A percentile compares a stretch with the other conserved stretches of the same genome.
phyloP scores from a whole-genome alignment of 225 moss, liverwort and hornwort genomes.

The Neckera pumila region DNA sequence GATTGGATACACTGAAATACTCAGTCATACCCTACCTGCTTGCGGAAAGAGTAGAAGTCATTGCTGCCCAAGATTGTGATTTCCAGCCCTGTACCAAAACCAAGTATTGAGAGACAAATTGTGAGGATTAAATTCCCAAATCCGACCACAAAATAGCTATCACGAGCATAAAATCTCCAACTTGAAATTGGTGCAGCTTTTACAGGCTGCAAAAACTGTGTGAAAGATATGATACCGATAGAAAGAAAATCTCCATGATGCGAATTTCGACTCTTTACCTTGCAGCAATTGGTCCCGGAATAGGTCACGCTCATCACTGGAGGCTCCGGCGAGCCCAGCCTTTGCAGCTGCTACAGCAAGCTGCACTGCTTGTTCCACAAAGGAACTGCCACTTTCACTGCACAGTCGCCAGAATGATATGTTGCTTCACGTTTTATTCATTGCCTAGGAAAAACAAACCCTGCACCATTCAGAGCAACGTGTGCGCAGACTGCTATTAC shows the following conservation, averaged over 20 bases:
- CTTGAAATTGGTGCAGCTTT: not conserved
- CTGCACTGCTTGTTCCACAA: constrained; percentile 93
- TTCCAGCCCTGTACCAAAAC: constrained; percentile 52
- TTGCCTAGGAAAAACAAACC: constrained; percentile 16
- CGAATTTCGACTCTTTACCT: constrained; percentile 22
- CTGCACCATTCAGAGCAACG: constrained; percentile 29
- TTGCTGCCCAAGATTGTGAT: constrained; percentile 89
- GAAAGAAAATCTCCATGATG: not conserved
- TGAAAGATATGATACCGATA: not conserved
- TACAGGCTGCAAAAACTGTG: not conserved
- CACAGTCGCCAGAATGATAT: constrained; percentile 64
- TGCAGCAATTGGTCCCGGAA: constrained; percentile 48
- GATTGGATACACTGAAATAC: not conserved
- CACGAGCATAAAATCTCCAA: not conserved
- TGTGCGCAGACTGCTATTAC: constrained; percentile 1
- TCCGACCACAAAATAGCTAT: not conserved
- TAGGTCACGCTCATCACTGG: constrained; percentile 34
- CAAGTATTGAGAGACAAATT: not conserved
- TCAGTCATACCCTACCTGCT: constrained; percentile 46
- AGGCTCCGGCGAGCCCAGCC: constrained; percentile 24
- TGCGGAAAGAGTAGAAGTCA: constrained; percentile 94
- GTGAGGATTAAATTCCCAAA: not conserved
- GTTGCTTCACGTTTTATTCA: constrained; percentile 56
- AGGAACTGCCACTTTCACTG: constrained; percentile 95
- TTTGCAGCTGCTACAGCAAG: constrained; percentile 77